Evolutionary conservation across 768 basidiomycete genomes (phyloP).

Genomic region (Rhodosporidiobolus sp.): DNA sequence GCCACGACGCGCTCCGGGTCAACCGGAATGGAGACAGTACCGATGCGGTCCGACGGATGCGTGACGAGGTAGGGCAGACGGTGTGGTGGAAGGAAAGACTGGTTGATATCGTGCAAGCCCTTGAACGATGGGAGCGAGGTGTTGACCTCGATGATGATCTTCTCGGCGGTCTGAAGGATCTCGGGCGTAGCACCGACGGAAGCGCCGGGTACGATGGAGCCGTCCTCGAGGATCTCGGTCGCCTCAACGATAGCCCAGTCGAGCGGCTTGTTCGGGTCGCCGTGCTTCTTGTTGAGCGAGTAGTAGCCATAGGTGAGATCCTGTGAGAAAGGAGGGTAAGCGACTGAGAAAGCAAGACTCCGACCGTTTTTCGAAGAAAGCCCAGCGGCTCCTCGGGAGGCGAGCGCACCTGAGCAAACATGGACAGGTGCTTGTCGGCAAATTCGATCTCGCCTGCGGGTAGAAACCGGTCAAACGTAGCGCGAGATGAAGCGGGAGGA

Average conservation of each 20-base stretch:
- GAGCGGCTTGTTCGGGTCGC: constrained; percentile 38
- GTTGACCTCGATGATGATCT: constrained; percentile 48
- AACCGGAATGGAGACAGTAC: constrained; percentile 40
- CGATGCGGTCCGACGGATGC: constrained; percentile 43
- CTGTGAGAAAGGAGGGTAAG: background rate
- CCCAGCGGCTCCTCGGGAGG: no score
- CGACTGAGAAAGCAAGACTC: no score
- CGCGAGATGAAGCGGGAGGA: background rate
- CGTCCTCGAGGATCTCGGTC: constrained; percentile 44
- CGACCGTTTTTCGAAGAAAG: no score
- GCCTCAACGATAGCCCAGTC: constrained; percentile 46
- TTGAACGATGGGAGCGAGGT: constrained; percentile 44
- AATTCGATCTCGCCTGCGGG: constrained; percentile 40
- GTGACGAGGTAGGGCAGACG: constrained; percentile 45
- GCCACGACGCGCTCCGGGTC: constrained; percentile 46
- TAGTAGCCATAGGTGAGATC: constrained; percentile 44
- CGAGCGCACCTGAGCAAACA: constrained; percentile 9
- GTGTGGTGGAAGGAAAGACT: constrained; percentile 22
- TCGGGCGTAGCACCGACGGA: constrained; percentile 47
- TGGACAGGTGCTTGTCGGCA: constrained; percentile 44
- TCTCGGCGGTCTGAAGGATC: constrained; percentile 44
- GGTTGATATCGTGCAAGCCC: constrained; percentile 45
- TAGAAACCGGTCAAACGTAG: background rate
- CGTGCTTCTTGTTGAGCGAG: constrained; percentile 38
- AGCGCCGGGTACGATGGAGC: constrained; percentile 44